These are phyloP conservation scores for Saksenaea oblongispora DNA, from an alignment of 371 early-diverging fungal species.

Conservation along the genomic window DNA sequence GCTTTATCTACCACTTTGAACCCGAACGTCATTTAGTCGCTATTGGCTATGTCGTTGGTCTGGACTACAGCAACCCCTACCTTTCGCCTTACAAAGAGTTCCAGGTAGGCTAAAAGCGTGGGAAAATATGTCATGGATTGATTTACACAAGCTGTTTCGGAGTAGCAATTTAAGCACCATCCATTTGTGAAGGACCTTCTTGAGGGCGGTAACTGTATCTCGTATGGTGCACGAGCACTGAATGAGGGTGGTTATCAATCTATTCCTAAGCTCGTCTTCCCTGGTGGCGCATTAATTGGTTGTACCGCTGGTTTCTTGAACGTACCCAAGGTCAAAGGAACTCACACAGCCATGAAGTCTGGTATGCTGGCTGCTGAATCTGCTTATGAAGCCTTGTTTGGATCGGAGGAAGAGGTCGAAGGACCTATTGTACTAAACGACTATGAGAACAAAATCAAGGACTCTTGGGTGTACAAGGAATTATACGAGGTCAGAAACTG, in stretches of 20 bases:
- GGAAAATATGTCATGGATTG: slow-evolving; percentile 14
- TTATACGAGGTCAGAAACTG: slow-evolving; percentile 90
- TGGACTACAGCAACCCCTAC: slow-evolving; percentile 96
- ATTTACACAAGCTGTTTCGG: slow-evolving; percentile 11
- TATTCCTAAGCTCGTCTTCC: slow-evolving; percentile 92
- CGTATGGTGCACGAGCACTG: slow-evolving; percentile 95
- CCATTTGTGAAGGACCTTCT: slow-evolving; percentile 79
- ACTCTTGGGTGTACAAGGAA: slow-evolving; percentile 94
- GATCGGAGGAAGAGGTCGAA: slow-evolving; percentile 37
- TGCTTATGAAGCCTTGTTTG: slow-evolving; percentile 68
- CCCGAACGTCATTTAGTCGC: slow-evolving; percentile 77
- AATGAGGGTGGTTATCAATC: slow-evolving; percentile 96
- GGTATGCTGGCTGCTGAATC: slow-evolving; percentile 93
- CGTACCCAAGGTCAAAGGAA: slow-evolving; percentile 98
- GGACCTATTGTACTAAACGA: slow-evolving; percentile 53
- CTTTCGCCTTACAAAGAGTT: slow-evolving; percentile 96
- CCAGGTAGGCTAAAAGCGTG: slow-evolving; percentile 51
- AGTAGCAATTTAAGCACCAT: slow-evolving; percentile 89
- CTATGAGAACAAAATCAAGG: slow-evolving; percentile 83
- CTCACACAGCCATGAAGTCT: slow-evolving; percentile 98
- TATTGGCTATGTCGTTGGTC: slow-evolving; percentile 89
- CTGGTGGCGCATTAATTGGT: slow-evolving; percentile 95
- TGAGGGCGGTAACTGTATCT: slow-evolving; percentile 90
- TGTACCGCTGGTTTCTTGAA: slow-evolving; percentile 97
- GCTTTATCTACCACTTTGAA: slow-evolving; percentile 95